These are phyloP conservation scores for Jimgerdemannia flammicorona DNA, from an alignment of 192 early-diverging fungal genomes.

Conservation along the genomic window DNA sequence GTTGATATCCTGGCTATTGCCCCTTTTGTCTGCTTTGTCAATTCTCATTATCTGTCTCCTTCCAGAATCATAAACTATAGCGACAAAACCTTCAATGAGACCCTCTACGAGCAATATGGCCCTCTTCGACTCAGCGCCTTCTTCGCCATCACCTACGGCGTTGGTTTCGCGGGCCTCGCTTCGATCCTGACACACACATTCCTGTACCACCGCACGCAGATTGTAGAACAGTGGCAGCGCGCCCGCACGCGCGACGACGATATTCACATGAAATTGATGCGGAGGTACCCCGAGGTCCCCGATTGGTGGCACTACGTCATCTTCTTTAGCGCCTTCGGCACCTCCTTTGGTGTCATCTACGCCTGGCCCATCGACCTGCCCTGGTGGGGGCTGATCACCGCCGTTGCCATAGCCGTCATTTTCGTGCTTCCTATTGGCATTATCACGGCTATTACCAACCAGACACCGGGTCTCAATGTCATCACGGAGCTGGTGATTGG, in stretches of 20 bases:
- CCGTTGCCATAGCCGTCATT: constrained; percentile 53
- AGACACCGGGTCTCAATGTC: constrained; percentile 74
- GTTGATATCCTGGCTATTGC: constrained; percentile 22
- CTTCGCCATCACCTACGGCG: constrained; percentile 48
- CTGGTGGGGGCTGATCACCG: constrained; percentile 72
- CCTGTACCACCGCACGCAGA: constrained; percentile 59
- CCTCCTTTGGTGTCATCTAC: constrained; percentile 47
- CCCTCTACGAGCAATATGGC: constrained; percentile 37
- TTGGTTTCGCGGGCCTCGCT: constrained; percentile 53
- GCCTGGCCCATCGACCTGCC: constrained; percentile 58
- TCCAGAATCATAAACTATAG: constrained; percentile 32
- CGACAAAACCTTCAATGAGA: constrained; percentile 34
- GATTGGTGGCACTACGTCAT: constrained; percentile 50
- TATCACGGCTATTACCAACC: constrained; percentile 74
- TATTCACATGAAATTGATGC: constrained; percentile 70
- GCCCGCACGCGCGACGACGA: constrained; percentile 49
- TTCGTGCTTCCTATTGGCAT: constrained; percentile 80
- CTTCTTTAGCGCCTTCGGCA: constrained; percentile 34
- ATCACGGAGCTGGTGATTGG: constrained; percentile 85
- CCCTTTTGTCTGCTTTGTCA: constrained; percentile 51
- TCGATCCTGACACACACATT: constrained; percentile 54
- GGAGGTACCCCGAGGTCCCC: constrained; percentile 66
- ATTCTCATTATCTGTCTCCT: constrained; percentile 27
- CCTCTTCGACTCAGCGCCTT: constrained; percentile 45
- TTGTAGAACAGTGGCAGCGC: constrained; percentile 34